Conservation (phyloP, 768 basidiomycete genomes). For the Mrakia frigida region DNA sequence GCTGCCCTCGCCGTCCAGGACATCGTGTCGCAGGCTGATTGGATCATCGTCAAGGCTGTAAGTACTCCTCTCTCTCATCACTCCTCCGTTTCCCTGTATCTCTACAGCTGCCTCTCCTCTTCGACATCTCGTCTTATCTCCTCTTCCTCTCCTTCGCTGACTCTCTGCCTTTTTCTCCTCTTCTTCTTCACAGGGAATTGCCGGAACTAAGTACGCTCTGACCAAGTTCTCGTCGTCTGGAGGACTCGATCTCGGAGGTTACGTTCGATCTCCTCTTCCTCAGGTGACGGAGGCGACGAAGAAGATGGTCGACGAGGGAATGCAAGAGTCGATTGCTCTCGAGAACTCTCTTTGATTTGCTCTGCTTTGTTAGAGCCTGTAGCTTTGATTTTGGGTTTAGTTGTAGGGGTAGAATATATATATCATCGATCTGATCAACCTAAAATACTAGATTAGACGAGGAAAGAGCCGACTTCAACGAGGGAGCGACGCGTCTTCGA, state of each 20-base stretch:
- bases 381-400: no score
- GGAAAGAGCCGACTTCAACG: no score
- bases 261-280: slow-evolving; percentile 42
- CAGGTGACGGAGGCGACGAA: slow-evolving; percentile 38
- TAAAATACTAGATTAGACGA: no score
- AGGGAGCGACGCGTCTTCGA: no score
- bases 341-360: slow-evolving; percentile 34
- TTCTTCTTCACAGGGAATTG: slow-evolving; percentile 15
- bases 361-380: no score
- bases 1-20: slow-evolving; percentile 45
- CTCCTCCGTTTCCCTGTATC: not conserved
- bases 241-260: slow-evolving; percentile 41
- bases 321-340: slow-evolving; percentile 42
- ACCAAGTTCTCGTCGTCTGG: slow-evolving; percentile 39
- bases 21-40: slow-evolving; percentile 44
- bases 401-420: no score
- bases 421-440: no score
- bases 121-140: not conserved
- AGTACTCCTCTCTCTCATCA: not conserved
- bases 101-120: slow-evolving; percentile 41
- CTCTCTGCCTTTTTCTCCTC: no score
- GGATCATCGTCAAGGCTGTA: slow-evolving; percentile 44
- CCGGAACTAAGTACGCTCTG: slow-evolving; percentile 43
- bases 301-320: slow-evolving; percentile 43
- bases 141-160: not conserved